These are phyloP conservation scores for Pseudogymnoascus sp. DNA, from an alignment of 2,329 filamentous ascomycete species.

Conservation along the genomic window DNA sequence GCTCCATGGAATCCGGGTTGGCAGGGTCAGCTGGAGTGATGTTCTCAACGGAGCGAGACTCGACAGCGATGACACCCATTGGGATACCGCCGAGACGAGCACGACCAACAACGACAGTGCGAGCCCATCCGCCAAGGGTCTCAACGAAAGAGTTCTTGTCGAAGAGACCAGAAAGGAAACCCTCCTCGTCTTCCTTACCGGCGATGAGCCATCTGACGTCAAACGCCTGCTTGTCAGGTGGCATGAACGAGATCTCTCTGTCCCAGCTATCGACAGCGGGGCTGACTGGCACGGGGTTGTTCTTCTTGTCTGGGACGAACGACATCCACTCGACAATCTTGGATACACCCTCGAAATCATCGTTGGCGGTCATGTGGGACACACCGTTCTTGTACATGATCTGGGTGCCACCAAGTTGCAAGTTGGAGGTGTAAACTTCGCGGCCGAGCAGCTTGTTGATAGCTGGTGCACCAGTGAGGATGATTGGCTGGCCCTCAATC, in stretches of 20 bases:
- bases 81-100: slow-evolving; percentile 95
- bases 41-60: slow-evolving; percentile 94
- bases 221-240: slow-evolving; percentile 74
- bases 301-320: slow-evolving; percentile 92
- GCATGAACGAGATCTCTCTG: slow-evolving; percentile 78
- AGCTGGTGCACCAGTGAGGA: slow-evolving; percentile 91
- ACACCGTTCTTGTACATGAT: slow-evolving; percentile 99
- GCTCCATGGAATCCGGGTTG: slow-evolving; percentile 97
- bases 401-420: slow-evolving; percentile 99
- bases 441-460: slow-evolving; percentile 97
- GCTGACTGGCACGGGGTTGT: slow-evolving; percentile 85
- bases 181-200: slow-evolving; percentile 72
- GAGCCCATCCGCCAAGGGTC: slow-evolving; percentile 92
- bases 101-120: slow-evolving; percentile 92
- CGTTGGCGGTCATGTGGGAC: slow-evolving; percentile 94
- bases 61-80: slow-evolving; percentile 95
- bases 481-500: slow-evolving; percentile 98
- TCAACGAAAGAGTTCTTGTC: slow-evolving; percentile 97
- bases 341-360: slow-evolving; percentile 95
- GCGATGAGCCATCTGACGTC: slow-evolving; percentile 92
- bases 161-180: slow-evolving; percentile 86
- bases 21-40: slow-evolving; percentile 93
- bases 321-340: slow-evolving; percentile 99
- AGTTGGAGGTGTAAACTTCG: slow-evolving; percentile 97
- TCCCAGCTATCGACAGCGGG: slow-evolving; percentile 85